Evolutionary conservation across 2,329 filamentous ascomycete genomes (phyloP).

Genomic region (Neofusicoccum kwambonambiense): DNA sequence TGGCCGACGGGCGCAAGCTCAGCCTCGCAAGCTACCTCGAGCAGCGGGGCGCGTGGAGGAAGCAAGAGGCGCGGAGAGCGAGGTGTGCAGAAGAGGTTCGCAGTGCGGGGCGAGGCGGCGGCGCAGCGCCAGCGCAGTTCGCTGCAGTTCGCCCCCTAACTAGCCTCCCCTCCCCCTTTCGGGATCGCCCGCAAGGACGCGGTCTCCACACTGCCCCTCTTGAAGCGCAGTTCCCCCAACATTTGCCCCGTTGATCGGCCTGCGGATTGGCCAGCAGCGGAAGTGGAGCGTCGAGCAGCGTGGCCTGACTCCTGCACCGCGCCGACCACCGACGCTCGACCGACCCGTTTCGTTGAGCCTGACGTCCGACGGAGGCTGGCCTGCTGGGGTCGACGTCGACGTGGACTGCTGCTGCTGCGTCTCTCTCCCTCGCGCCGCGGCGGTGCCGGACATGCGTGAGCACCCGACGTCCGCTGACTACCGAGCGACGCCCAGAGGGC

Average conservation of each 20-base stretch:
- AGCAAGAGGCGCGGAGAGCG: background rate
- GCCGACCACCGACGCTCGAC: constrained; percentile 4
- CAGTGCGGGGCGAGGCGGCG: too few species aligned
- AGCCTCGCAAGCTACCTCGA: background rate
- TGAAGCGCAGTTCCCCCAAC: constrained; percentile 1
- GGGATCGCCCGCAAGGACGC: constrained; percentile 3
- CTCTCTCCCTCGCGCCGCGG: too few species aligned
- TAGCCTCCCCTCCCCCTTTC: background rate
- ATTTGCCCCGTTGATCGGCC: constrained; percentile 12
- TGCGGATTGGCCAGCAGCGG: background rate
- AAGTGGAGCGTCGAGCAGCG: background rate
- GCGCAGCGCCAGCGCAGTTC: too few species aligned
- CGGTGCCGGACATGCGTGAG: too few species aligned
- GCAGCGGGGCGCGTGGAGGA: background rate
- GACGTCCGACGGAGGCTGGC: background rate
- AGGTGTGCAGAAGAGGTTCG: too few species aligned
- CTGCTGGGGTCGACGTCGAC: background rate
- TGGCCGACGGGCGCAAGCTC: background rate
- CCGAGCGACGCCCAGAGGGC: too few species aligned
- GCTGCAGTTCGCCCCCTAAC: too few species aligned
- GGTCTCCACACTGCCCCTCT: constrained; percentile 5
- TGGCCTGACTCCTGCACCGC: constrained; percentile 8
- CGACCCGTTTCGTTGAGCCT: constrained; percentile 1
- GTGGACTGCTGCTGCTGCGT: background rate
- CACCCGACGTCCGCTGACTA: too few species aligned